Percentiles rank a stretch among this genome's conserved stretches.
These are phyloP conservation scores for Carex scoparia DNA, from an alignment of 176 grass and related monocot genomes.

Conservation along the genomic window DNA sequence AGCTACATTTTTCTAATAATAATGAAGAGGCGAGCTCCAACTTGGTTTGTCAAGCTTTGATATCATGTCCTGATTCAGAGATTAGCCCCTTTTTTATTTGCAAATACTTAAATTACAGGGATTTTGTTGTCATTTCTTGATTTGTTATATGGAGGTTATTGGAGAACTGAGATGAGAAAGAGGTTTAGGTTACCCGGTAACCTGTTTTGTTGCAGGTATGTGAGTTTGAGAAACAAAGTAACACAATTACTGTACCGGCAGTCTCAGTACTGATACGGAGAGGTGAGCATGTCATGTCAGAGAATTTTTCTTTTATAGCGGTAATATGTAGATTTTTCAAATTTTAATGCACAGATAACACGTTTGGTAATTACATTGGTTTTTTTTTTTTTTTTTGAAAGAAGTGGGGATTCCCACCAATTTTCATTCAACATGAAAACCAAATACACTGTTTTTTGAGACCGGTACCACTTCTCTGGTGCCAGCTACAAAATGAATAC, in stretches of 20 bases:
- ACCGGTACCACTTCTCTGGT: no score
- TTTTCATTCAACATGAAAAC: no score
- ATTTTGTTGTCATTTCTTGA: slow-evolving; percentile 41
- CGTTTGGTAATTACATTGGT: not conserved
- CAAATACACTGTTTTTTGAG: no score
- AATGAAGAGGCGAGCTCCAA: not conserved
- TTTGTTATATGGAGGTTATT: slow-evolving; percentile 43
- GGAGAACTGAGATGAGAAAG: slow-evolving; percentile 36
- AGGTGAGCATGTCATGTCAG: not conserved
- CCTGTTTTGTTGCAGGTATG: slow-evolving; percentile 17
- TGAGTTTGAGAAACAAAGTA: slow-evolving; percentile 27
- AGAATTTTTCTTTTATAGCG: not conserved
- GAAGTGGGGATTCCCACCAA: no score
- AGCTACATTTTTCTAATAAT: slow-evolving; percentile 11
- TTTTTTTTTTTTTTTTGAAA: no score
- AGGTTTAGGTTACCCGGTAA: slow-evolving; percentile 29
- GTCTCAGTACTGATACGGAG: slow-evolving; percentile 15
- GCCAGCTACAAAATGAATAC: no score
- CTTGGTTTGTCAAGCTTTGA: not conserved
- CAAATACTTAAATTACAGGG: slow-evolving; percentile 7
- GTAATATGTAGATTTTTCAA: not conserved
- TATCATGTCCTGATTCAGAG: not conserved
- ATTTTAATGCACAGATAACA: not conserved
- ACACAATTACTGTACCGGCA: slow-evolving; percentile 6
- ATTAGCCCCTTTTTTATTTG: not conserved